Evolutionary conservation across 305 asterid species (phyloP), one percentile per base, ranked within the genome.

Genomic region (Lippia alba): DNA sequence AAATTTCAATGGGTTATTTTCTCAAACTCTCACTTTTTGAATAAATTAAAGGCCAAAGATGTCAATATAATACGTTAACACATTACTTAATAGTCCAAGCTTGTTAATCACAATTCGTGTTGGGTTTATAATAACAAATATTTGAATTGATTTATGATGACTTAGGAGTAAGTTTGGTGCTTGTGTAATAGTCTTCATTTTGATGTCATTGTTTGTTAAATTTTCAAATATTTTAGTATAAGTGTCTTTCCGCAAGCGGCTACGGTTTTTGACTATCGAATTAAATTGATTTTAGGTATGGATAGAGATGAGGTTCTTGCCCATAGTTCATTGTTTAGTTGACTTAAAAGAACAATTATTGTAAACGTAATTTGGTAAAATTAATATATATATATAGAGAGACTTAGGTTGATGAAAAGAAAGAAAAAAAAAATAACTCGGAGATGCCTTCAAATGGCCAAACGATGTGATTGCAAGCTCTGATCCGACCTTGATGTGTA

Each of bases 221-320:
- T 15, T 0, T 53, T n/a, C 56, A 12, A 61, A 51, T 32, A 61
- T 57, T 66, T 58, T 45, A 3, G 12, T 71, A 4, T 48, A 54
- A 69, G 15, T 18, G n/a, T n/a, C 56, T 63, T 62, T 15, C 70
- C 53, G 66, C 62, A 55, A 54, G 67, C 79, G 71, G 72, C 69
- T 75, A 61, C 70, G 65, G 54, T 61, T 67, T 45, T 40, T 8
- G 10, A 36, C 8, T 36, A 36, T 4, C 1, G 41, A 36, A 36
- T 36, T 36, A 36, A 36, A 36, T 36, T 36, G 30, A 24, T 24
- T 24, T 36, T 2, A 36, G 41, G 41, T 36, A 36, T 36, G 41
- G 41, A 36, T 8, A 36, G 8, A 36, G 6, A 3, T 0, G 9
- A 11, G 30, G n/a, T 33, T 12, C 6, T 9, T 7, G 56, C 46